These are phyloP conservation scores for Kodamaea sagamina DNA, from an alignment of 805 yeast genomes.

Conservation along the genomic window DNA sequence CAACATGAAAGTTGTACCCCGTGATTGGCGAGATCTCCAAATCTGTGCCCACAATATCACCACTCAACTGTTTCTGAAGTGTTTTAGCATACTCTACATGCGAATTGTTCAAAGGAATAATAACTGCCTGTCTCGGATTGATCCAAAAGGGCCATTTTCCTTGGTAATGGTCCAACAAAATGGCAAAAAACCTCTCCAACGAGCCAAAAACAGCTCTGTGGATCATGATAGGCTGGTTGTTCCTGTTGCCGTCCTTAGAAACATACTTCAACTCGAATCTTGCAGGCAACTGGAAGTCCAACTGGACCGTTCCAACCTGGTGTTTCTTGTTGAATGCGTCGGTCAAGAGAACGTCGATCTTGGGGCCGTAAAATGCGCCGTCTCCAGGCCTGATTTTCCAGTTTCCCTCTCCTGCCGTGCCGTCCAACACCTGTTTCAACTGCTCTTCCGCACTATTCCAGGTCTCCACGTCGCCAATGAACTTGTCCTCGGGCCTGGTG, in stretches of 20 bases:
- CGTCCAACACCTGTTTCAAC: slow-evolving; percentile 59
- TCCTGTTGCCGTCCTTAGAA: slow-evolving; percentile 47
- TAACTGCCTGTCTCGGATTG: slow-evolving; percentile 84
- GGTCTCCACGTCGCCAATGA: slow-evolving; percentile 70
- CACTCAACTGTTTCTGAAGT: slow-evolving; percentile 47
- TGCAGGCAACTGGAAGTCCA: slow-evolving; percentile 91
- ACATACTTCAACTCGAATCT: slow-evolving; percentile 76
- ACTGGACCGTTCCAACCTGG: slow-evolving; percentile 93
- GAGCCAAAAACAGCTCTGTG: slow-evolving; percentile 97
- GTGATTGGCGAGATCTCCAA: slow-evolving; percentile 54
- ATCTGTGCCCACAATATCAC: slow-evolving; percentile 38
- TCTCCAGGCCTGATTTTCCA: slow-evolving; percentile 89
- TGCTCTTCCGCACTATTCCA: slow-evolving; percentile 85
- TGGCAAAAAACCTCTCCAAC: slow-evolving; percentile 87
- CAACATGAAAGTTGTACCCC: slow-evolving; percentile 67
- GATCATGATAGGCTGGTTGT: slow-evolving; percentile 83
- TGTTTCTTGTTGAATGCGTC: slow-evolving; percentile 82
- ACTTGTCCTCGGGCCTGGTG: slow-evolving; percentile 78
- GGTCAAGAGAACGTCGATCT: slow-evolving; percentile 80
- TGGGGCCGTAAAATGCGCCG: slow-evolving; percentile 97
- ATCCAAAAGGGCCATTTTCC: slow-evolving; percentile 99
- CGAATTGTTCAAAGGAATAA: slow-evolving; percentile 73
- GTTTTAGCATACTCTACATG: slow-evolving; percentile 58
- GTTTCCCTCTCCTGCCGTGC: slow-evolving; percentile 44
- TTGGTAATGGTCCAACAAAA: slow-evolving; percentile 82